Evolutionary conservation across 805 yeast species (phyloP).

Genomic region (Ogataea chonburiensis): DNA sequence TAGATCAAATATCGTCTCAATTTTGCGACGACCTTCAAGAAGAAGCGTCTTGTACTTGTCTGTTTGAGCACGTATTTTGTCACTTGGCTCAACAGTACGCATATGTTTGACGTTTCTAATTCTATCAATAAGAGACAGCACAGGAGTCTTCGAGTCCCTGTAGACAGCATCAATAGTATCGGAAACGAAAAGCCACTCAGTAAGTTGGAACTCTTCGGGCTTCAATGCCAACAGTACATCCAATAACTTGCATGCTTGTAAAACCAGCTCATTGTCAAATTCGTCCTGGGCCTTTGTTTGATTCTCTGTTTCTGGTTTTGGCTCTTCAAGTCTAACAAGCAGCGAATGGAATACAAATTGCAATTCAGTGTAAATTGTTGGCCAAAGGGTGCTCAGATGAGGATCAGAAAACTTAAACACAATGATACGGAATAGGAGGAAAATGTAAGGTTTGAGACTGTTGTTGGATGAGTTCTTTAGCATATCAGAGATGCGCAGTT

Average conservation of each 20-base stretch:
- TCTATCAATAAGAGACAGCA: slow-evolving; percentile 39
- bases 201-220: slow-evolving; percentile 71
- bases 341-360: slow-evolving; percentile 48
- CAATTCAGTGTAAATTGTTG: slow-evolving; percentile 59
- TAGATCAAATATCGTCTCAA: slow-evolving; percentile 46
- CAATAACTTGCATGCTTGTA: slow-evolving; percentile 71
- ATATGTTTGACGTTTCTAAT: slow-evolving; percentile 31
- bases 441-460: slow-evolving; percentile 43
- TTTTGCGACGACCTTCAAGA: slow-evolving; percentile 40
- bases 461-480: slow-evolving; percentile 30
- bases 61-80: slow-evolving; percentile 21
- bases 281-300: slow-evolving; percentile 21
- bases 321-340: slow-evolving; percentile 20
- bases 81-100: slow-evolving; percentile 15
- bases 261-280: slow-evolving; percentile 41
- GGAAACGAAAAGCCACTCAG: slow-evolving; percentile 84
- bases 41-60: slow-evolving; percentile 40
- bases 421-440: slow-evolving; percentile 62
- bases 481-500: slow-evolving; percentile 35
- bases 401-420: slow-evolving; percentile 59
- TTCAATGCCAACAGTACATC: slow-evolving; percentile 70
- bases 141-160: slow-evolving; percentile 26
- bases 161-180: slow-evolving; percentile 44
- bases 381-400: slow-evolving; percentile 71
- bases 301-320: slow-evolving; percentile 16